Evolutionary conservation across 768 basidiomycete species (phyloP).

Genomic region (Hortiboletus campestris): DNA sequence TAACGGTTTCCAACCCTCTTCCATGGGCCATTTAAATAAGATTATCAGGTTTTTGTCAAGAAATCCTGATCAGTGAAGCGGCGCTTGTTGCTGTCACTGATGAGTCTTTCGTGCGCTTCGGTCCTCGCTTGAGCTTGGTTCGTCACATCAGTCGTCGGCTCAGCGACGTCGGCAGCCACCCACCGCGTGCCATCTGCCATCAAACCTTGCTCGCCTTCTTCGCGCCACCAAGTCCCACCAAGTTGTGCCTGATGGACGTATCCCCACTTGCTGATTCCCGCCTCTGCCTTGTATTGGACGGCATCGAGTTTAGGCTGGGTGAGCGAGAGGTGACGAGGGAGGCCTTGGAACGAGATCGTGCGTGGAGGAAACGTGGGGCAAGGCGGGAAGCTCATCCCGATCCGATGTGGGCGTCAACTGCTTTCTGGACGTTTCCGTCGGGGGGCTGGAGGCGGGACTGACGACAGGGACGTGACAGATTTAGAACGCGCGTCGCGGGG

Average conservation of each 20-base stretch:
- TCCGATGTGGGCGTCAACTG: constrained; percentile 38
- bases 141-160: constrained; percentile 28
- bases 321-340: constrained; percentile 42
- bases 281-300: constrained; percentile 70
- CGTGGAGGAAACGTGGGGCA: constrained; percentile 9
- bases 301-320: constrained; percentile 57
- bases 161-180: constrained; percentile 23
- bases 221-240: constrained; percentile 26
- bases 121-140: constrained; percentile 21
- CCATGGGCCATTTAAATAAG: constrained; percentile 63
- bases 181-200: constrained; percentile 39
- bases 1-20: constrained; percentile 40
- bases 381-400: constrained; percentile 12
- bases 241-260: constrained; percentile 44
- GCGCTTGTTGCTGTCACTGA: background rate
- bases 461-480: constrained; percentile 44
- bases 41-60: constrained; percentile 39
- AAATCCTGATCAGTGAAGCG: constrained; percentile 10
- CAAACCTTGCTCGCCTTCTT: constrained; percentile 39
- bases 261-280: constrained; percentile 61
- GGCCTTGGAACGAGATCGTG: constrained; percentile 22
- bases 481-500: constrained; percentile 51
- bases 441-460: constrained; percentile 42
- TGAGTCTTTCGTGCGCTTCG: constrained; percentile 1
- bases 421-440: constrained; percentile 63